phyloP scores from a whole-genome alignment of 129 eudicot species.

The Erigeron canadensis region DNA sequence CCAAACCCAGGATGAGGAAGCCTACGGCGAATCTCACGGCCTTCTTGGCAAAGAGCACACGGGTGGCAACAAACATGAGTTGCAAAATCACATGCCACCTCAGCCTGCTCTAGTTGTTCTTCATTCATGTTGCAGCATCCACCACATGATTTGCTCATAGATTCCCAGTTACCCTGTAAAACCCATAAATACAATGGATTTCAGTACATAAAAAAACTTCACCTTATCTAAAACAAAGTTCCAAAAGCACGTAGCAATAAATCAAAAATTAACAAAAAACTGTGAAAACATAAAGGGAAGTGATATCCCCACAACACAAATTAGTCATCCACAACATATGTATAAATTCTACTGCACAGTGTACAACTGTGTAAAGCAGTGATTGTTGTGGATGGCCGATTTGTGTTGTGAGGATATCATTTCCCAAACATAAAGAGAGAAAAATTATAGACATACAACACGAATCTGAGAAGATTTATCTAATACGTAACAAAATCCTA shows the following conservation, averaged over 20 bases:
- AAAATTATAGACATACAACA: too few species aligned
- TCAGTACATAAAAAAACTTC: neutral
- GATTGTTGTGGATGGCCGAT: too few species aligned
- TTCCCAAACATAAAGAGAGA: too few species aligned
- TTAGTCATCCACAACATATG: too few species aligned
- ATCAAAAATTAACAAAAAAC: neutral
- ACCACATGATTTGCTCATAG: constrained; percentile 66
- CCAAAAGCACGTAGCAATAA: too few species aligned
- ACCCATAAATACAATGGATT: neutral
- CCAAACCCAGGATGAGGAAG: constrained; percentile 85
- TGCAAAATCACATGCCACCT: constrained; percentile 76
- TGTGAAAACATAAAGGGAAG: neutral
- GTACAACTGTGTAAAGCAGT: too few species aligned
- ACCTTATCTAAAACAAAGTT: neutral
- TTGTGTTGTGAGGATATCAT: too few species aligned
- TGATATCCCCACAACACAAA: too few species aligned
- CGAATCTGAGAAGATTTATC: too few species aligned
- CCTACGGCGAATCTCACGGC: constrained; percentile 91
- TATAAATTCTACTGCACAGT: too few species aligned
- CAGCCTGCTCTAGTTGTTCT: constrained; percentile 71
- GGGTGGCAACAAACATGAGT: constrained; percentile 86
- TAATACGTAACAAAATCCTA: too few species aligned
- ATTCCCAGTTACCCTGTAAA: constrained; percentile 89
- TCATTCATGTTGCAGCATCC: constrained; percentile 71
- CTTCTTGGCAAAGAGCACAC: constrained; percentile 97